Evolutionary conservation across 2,329 filamentous ascomycete species (phyloP).

Genomic region (Ceratocystis huliohia): DNA sequence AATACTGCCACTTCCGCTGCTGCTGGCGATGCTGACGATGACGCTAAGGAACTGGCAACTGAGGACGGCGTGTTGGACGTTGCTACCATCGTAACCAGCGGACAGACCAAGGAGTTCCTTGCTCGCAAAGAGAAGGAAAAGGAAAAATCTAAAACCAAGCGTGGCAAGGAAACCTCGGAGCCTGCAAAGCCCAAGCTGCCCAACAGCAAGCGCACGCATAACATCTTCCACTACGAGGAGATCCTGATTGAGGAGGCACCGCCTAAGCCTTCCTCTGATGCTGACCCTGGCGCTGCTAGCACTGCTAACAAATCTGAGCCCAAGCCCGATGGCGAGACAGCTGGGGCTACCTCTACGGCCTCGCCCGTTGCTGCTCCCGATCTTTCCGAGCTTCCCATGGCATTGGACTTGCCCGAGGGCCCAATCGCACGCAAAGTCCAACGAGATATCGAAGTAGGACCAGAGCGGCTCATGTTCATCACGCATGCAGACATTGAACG

Average conservation of each 20-base stretch:
- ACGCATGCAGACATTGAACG: conserved; percentile 63
- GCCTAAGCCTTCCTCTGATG: conserved; percentile 17
- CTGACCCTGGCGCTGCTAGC: neutral
- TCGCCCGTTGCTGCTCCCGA: conserved; percentile 13
- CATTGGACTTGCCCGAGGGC: conserved; percentile 23
- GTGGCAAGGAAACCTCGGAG: conserved; percentile 42
- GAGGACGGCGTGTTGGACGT: conserved; percentile 71
- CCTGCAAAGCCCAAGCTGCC: conserved; percentile 50
- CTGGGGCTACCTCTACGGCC: conserved; percentile 11
- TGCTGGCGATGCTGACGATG: conserved; percentile 30
- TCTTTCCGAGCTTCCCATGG: conserved; percentile 22
- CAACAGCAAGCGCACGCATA: conserved; percentile 58
- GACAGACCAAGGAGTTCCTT: conserved; percentile 69
- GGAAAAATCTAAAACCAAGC: conserved; percentile 52
- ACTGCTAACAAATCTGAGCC: neutral
- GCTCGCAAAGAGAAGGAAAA: conserved; percentile 76
- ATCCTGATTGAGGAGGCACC: conserved; percentile 42
- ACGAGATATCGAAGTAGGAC: conserved; percentile 61
- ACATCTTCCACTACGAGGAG: conserved; percentile 64
- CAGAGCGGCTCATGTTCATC: conserved; percentile 60
- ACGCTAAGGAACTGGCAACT: conserved; percentile 32
- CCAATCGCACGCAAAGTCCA: conserved; percentile 43
- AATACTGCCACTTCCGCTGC: conserved; percentile 24
- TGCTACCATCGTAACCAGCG: conserved; percentile 70
- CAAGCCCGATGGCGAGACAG: conserved; percentile 16